These are phyloP conservation scores for Nepenthes gracilis DNA, from an alignment of 148 eudicot genomes.

Conservation along the genomic window DNA sequence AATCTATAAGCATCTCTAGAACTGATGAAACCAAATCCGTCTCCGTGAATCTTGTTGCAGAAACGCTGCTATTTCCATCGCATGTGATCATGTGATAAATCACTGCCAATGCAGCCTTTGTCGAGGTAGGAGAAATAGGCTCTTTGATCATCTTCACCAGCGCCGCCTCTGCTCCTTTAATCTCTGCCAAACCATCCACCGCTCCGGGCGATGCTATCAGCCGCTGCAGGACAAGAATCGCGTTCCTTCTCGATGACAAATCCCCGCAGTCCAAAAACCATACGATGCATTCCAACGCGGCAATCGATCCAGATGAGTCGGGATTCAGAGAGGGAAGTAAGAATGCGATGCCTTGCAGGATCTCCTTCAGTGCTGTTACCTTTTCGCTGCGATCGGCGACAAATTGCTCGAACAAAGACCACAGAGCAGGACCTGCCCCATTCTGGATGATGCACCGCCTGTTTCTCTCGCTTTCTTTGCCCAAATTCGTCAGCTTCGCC, in stretches of 20 bases:
- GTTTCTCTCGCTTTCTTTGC: slow-evolving; percentile 55
- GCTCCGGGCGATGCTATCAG: slow-evolving; percentile 13
- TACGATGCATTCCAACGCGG: slow-evolving; percentile 28
- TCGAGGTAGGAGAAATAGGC: slow-evolving; percentile 45
- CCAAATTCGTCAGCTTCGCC: slow-evolving; percentile 21
- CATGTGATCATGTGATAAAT: slow-evolving; percentile 34
- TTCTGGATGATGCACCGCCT: slow-evolving; percentile 26
- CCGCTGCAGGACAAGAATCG: slow-evolving; percentile 34
- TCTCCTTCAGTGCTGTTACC: slow-evolving; percentile 25
- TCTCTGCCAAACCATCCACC: slow-evolving; percentile 9
- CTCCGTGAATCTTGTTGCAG: background rate
- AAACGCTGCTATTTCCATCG: background rate
- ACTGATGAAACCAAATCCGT: slow-evolving; percentile 33
- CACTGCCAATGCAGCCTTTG: slow-evolving; percentile 45
- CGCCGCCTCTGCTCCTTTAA: slow-evolving; percentile 37
- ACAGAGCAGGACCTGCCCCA: slow-evolving; percentile 22
- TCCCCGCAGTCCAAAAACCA: slow-evolving; percentile 39
- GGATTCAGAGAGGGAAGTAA: slow-evolving; percentile 23
- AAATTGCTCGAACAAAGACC: slow-evolving; percentile 26
- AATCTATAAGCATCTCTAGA: slow-evolving; percentile 52
- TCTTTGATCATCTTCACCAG: slow-evolving; percentile 48
- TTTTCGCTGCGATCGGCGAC: slow-evolving; percentile 15
- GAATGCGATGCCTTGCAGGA: slow-evolving; percentile 23
- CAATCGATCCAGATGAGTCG: slow-evolving; percentile 15
- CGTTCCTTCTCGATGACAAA: slow-evolving; percentile 32